phyloP scores from a whole-genome alignment of 768 basidiomycete genomes.

The Psilocybe sp. region DNA sequence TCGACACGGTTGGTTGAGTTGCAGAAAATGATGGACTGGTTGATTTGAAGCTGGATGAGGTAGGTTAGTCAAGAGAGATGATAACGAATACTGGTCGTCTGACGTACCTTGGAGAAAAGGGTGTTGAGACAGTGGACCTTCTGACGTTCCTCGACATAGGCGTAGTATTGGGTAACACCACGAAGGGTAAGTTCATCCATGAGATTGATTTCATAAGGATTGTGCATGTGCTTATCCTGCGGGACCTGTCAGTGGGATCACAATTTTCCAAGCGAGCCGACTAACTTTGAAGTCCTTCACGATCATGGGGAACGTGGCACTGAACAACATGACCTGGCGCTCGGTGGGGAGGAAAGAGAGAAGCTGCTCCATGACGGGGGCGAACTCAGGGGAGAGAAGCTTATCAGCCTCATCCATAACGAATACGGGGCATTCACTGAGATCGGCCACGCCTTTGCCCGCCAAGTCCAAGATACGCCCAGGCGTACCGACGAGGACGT shows the following conservation, averaged over 20 bases:
- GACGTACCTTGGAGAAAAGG: conserved; percentile 89
- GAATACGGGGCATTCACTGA: conserved; percentile 92
- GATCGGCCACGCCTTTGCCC: conserved; percentile 89
- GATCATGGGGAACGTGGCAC: conserved; percentile 97
- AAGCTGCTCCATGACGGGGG: conserved; percentile 97
- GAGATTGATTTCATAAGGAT: conserved; percentile 96
- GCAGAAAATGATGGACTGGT: conserved; percentile 99
- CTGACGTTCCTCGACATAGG: conserved; percentile 98
- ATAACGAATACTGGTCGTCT: not conserved
- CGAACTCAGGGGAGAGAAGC: conserved; percentile 94
- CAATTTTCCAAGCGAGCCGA: not conserved
- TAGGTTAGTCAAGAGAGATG: conserved; percentile 1
- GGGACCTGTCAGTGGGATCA: not conserved
- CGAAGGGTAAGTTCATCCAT: conserved; percentile 99
- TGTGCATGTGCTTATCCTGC: conserved; percentile 94
- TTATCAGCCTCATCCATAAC: conserved; percentile 99
- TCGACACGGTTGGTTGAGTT: conserved; percentile 99
- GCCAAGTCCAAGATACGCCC: conserved; percentile 94
- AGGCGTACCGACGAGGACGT: conserved; percentile 96
- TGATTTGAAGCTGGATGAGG: conserved; percentile 87
- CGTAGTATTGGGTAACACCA: conserved; percentile 99
- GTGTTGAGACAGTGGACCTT: conserved; percentile 99
- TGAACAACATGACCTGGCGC: conserved; percentile 98
- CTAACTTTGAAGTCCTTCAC: conserved; percentile 98
- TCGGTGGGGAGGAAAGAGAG: conserved; percentile 79